Evolutionary conservation across 176 grass and related monocot species (phyloP).

Genomic region (Oryza longistaminata): DNA sequence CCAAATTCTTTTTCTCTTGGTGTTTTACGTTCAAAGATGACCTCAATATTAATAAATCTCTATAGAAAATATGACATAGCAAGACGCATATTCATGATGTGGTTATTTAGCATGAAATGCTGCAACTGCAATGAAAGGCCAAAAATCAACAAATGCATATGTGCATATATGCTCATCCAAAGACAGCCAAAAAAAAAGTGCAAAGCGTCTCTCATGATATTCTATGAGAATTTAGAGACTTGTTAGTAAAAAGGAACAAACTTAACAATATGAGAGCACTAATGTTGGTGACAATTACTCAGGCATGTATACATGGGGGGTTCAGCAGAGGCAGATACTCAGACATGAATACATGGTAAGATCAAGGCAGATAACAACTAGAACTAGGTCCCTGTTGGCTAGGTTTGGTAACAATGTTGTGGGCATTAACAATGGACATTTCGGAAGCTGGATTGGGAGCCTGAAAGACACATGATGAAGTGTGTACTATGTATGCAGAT

Average conservation of each 20-base stretch:
- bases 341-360: neutral
- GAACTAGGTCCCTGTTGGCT: neutral
- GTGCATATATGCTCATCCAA: neutral
- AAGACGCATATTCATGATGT: neutral
- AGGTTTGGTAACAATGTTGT: neutral
- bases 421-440: neutral
- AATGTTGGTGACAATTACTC: neutral
- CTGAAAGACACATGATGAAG: neutral
- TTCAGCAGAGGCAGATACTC: neutral
- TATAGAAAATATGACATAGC: neutral
- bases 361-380: neutral
- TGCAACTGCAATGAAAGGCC: neutral
- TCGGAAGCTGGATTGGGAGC: too few relatives aligned
- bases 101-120: neutral
- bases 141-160: too few relatives aligned
- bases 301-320: too few relatives aligned
- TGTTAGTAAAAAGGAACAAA: neutral
- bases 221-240: neutral
- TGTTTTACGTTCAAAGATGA: neutral
- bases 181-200: neutral
- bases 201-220: neutral
- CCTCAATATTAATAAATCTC: slow-evolving; percentile 13
- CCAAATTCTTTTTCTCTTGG: neutral
- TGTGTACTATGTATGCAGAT: too few relatives aligned
- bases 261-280: neutral